Conservation (phyloP, 805 yeast genomes). For the Metschnikowia amazonensis region DNA sequence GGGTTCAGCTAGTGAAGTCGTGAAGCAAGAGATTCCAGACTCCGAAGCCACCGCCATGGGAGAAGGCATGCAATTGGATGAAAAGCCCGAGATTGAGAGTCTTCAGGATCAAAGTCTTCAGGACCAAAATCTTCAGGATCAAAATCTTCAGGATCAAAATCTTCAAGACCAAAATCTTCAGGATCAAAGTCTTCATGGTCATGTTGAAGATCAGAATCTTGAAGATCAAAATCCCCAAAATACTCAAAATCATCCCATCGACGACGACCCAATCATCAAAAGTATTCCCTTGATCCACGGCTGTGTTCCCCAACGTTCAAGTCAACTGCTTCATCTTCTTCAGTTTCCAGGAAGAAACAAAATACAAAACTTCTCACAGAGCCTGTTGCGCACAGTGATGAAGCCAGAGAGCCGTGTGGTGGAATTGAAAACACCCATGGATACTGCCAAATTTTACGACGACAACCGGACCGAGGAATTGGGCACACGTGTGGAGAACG, state of each 20-base stretch:
- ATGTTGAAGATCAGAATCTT: no score
- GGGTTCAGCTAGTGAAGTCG: neutral
- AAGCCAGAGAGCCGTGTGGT: conserved; percentile 62
- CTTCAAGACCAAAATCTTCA: no score
- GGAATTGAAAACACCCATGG: conserved; percentile 75
- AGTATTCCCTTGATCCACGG: conserved; percentile 36
- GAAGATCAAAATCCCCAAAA: no score
- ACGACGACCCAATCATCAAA: conserved; percentile 38
- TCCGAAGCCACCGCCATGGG: neutral
- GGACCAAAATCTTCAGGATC: no score
- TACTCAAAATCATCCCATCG: conserved; percentile 6
- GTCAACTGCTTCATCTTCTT: conserved; percentile 34
- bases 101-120: no score
- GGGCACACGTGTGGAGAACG: conserved; percentile 54
- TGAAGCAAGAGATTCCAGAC: neutral
- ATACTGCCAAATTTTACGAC: conserved; percentile 66
- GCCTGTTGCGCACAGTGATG: conserved; percentile 43
- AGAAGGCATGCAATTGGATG: no score
- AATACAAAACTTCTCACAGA: conserved; percentile 34
- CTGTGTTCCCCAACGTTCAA: conserved; percentile 19
- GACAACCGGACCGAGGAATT: conserved; percentile 59
- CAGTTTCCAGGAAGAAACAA: conserved; percentile 48
- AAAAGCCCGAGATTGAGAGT: no score
- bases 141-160: no score
- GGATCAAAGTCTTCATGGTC: no score